These are phyloP conservation scores for Naumovozyma dairenensis DNA, from an alignment of 805 yeast species.

Conservation along the genomic window DNA sequence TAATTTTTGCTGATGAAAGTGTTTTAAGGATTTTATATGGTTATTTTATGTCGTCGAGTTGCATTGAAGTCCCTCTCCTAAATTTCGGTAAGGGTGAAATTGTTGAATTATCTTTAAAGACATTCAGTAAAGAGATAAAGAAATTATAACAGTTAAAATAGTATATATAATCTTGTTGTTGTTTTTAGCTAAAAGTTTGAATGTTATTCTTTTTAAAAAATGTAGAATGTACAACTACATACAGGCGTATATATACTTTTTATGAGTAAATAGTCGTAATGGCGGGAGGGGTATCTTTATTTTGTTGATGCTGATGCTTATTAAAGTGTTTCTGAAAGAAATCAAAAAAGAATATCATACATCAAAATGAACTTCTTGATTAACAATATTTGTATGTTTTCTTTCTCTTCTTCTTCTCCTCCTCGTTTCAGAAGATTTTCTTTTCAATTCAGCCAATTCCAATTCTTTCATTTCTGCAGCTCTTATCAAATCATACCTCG, in stretches of 20 bases:
- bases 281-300: too few species aligned
- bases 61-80: constrained; percentile 72
- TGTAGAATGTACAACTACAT: too few species aligned
- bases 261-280: too few species aligned
- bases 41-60: constrained; percentile 81
- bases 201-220: too few species aligned
- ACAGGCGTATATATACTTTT: too few species aligned
- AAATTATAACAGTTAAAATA: too few species aligned
- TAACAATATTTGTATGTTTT: too few species aligned
- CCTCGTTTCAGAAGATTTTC: background rate
- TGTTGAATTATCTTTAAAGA: constrained; percentile 62
- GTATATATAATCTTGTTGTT: too few species aligned
- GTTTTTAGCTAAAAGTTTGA: too few species aligned
- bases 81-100: constrained; percentile 63
- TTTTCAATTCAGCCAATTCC: background rate
- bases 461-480: constrained; percentile 11
- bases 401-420: background rate
- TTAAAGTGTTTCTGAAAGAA: constrained; percentile 6
- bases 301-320: too few species aligned
- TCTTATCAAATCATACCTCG: constrained; percentile 16
- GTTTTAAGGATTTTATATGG: constrained; percentile 83
- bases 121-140: too few species aligned
- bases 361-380: too few species aligned
- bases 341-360: constrained; percentile 8
- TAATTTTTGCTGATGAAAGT: constrained; percentile 85